These are phyloP conservation scores for Aethionema arabicum DNA, from an alignment of 345 rosid genomes.

Conservation along the genomic window DNA sequence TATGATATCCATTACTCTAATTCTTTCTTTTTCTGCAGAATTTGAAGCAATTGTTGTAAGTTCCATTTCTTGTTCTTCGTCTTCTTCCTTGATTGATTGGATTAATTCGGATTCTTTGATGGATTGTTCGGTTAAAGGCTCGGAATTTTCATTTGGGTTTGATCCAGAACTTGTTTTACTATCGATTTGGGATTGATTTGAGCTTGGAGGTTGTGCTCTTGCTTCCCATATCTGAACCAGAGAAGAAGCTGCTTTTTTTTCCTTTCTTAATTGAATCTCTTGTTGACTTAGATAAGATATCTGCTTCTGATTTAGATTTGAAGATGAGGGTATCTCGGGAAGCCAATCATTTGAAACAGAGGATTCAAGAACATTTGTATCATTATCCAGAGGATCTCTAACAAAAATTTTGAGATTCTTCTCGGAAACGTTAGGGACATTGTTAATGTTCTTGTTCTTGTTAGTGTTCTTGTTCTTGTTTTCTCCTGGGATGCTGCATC, in stretches of 20 bases:
- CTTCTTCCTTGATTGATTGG: constrained; percentile 25
- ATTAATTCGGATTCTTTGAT: constrained; percentile 17
- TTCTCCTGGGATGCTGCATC: constrained; percentile 40
- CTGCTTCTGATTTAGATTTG: constrained; percentile 17
- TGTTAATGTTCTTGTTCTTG: constrained; percentile 23
- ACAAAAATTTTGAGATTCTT: constrained; percentile 65
- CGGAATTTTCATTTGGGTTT: constrained; percentile 18
- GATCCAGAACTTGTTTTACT: constrained; percentile 33
- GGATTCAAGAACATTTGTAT: constrained; percentile 24
- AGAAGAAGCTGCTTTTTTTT: constrained; percentile 63
- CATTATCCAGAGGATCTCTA: constrained; percentile 51
- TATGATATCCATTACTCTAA: constrained; percentile 69
- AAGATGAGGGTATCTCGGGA: constrained; percentile 8
- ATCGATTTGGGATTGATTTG: constrained; percentile 30
- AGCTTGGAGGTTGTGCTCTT: constrained; percentile 48
- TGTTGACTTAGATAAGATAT: constrained; percentile 18
- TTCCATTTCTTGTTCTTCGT: constrained; percentile 33
- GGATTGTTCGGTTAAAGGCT: constrained; percentile 20
- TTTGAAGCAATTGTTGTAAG: constrained; percentile 39
- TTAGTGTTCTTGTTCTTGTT: constrained; percentile 28
- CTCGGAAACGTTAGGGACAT: constrained; percentile 48
- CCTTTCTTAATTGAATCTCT: constrained; percentile 6
- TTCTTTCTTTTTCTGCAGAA: constrained; percentile 46
- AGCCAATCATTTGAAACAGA: constrained; percentile 45
- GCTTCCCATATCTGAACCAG: constrained; percentile 96